Percentiles rank a stretch among this genome's conserved stretches.
Evolutionary conservation across 2,329 filamentous ascomycete species (phyloP).

Genomic region (Arthrinium puccinioides): DNA sequence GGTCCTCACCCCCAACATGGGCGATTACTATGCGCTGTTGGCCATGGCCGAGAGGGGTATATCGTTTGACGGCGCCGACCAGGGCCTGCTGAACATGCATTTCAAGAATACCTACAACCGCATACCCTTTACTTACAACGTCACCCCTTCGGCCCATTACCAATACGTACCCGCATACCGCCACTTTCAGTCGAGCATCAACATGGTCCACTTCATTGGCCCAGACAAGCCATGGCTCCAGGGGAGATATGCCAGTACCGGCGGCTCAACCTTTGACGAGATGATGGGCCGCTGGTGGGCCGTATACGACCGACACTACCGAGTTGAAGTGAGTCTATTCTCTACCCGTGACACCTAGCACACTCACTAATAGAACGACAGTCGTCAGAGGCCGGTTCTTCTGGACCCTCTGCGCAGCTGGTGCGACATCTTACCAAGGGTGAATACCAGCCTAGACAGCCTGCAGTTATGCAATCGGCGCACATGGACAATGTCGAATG

Average conservation of each 20-base stretch:
- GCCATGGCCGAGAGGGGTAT: slow-evolving; percentile 80
- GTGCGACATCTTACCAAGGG: slow-evolving; percentile 48
- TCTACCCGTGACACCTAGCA: slow-evolving; percentile 3
- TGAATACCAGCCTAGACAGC: slow-evolving; percentile 35
- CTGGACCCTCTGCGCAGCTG: slow-evolving; percentile 22
- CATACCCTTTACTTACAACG: slow-evolving; percentile 92
- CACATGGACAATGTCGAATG: slow-evolving; percentile 9
- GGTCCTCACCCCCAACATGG: slow-evolving; percentile 79
- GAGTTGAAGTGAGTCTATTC: slow-evolving; percentile 35
- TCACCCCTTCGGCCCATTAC: slow-evolving; percentile 92
- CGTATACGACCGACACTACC: slow-evolving; percentile 84
- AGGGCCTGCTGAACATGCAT: slow-evolving; percentile 92
- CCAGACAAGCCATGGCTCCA: slow-evolving; percentile 80
- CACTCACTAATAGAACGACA: slow-evolving; percentile 11
- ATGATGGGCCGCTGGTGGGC: slow-evolving; percentile 89
- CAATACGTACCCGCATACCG: slow-evolving; percentile 94
- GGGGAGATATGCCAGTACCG: slow-evolving; percentile 47
- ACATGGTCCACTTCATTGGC: slow-evolving; percentile 91
- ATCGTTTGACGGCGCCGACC: slow-evolving; percentile 95
- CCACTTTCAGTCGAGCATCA: slow-evolving; percentile 86
- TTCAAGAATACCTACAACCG: slow-evolving; percentile 79
- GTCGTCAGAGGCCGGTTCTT: slow-evolving; percentile 6
- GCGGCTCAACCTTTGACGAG: slow-evolving; percentile 66
- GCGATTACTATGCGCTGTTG: slow-evolving; percentile 77
- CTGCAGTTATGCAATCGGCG: not conserved